A percentile compares a stretch with the other conserved stretches of the same genome.
Conservation (phyloP, 1,284 basidiomycete species). For the Ceratobasidium sp. region DNA sequence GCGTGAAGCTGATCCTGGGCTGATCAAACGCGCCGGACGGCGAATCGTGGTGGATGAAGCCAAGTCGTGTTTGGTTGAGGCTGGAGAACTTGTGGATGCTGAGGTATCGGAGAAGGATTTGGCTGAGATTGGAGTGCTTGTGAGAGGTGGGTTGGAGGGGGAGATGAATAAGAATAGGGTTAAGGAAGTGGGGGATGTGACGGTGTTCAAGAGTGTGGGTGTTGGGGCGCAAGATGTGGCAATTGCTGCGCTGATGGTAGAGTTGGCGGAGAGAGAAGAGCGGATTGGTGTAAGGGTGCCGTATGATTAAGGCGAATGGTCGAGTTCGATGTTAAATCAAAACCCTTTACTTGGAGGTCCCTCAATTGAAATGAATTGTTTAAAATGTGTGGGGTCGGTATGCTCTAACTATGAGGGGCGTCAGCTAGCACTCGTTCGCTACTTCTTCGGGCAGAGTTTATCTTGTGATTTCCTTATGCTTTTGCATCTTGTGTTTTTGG, state of each 20-base stretch:
- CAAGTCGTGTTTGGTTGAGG: slow-evolving; percentile 77
- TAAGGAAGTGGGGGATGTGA: slow-evolving; percentile 65
- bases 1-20: slow-evolving; percentile 76
- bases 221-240: slow-evolving; percentile 80
- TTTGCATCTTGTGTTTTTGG: too few species aligned
- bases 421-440: too few species aligned
- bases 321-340: too few species aligned
- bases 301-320: slow-evolving; percentile 56
- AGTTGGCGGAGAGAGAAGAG: slow-evolving; percentile 60
- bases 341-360: too few species aligned
- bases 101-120: slow-evolving; percentile 60
- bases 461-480: too few species aligned
- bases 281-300: slow-evolving; percentile 60
- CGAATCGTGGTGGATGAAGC: slow-evolving; percentile 79
- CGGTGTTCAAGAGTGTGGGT: slow-evolving; percentile 85
- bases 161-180: slow-evolving; percentile 54
- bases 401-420: too few species aligned
- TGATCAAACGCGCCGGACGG: slow-evolving; percentile 67
- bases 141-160: slow-evolving; percentile 57
- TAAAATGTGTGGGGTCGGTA: too few species aligned
- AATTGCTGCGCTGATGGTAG: slow-evolving; percentile 68
- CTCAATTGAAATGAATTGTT: too few species aligned
- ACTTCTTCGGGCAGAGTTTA: too few species aligned
- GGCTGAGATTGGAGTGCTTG: slow-evolving; percentile 74
- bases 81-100: slow-evolving; percentile 80